Conservation (phyloP, 1,139 yeast species). For the Saccharomyces hybrid region DNA sequence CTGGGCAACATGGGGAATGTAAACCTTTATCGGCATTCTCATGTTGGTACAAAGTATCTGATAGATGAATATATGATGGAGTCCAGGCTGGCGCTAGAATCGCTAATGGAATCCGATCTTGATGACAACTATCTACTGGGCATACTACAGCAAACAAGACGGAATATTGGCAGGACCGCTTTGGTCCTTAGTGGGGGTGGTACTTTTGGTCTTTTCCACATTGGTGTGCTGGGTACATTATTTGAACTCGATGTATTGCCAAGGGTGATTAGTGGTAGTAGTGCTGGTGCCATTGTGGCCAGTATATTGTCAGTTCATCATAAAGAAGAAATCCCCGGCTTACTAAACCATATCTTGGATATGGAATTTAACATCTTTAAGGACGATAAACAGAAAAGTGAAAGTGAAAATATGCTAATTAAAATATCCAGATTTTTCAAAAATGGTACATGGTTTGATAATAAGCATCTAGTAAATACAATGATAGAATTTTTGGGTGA, state of each 20-base stretch:
- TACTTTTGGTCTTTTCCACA: conserved; percentile 84
- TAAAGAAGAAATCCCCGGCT: conserved; percentile 58
- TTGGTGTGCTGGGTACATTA: conserved; percentile 79
- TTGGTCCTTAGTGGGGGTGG: conserved; percentile 90
- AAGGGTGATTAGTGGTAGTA: conserved; percentile 84
- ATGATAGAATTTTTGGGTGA: conserved; percentile 78
- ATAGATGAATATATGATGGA: conserved; percentile 83
- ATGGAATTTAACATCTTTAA: conserved; percentile 67
- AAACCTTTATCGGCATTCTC: conserved; percentile 66
- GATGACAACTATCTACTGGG: conserved; percentile 71
- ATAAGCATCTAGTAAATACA: conserved; percentile 60
- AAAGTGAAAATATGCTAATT: conserved; percentile 37
- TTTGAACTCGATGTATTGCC: conserved; percentile 72
- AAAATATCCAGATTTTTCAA: conserved; percentile 42
- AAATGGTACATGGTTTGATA: conserved; percentile 81
- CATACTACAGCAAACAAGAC: conserved; percentile 78
- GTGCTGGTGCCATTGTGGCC: conserved; percentile 96
- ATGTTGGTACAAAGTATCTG: conserved; percentile 75
- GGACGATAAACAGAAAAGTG: conserved; percentile 41
- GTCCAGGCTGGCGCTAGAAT: conserved; percentile 56
- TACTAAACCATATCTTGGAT: conserved; percentile 48
- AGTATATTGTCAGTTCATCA: conserved; percentile 75
- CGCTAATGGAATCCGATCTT: conserved; percentile 39
- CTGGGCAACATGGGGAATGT: conserved; percentile 85
- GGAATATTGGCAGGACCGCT: conserved; percentile 89